A percentile compares a stretch with the other conserved stretches of the same genome.
Conservation (phyloP, 106 monocot species). For the Apostasia ramifera region DNA sequence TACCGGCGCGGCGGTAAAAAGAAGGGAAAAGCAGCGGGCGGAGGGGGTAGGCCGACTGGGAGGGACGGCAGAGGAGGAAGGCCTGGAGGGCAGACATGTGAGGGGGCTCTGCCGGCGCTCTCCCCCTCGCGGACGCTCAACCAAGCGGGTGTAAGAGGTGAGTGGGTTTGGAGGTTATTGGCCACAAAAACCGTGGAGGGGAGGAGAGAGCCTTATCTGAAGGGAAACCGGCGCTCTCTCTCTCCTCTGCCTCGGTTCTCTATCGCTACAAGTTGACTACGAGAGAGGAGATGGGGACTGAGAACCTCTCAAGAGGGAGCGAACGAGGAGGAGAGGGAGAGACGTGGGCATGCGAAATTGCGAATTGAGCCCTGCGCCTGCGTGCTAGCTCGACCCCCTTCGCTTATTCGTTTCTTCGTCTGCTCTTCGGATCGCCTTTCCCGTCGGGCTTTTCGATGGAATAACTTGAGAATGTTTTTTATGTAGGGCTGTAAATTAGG, state of each 20-base stretch:
- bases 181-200: conserved; percentile 2
- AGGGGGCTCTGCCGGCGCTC: background rate
- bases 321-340: no score
- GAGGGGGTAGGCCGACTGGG: conserved; percentile 7
- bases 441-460: no score
- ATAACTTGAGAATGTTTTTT: no score
- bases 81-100: conserved; percentile 66
- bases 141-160: background rate
- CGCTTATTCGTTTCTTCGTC: no score
- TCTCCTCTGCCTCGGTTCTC: background rate
- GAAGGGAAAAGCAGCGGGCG: background rate
- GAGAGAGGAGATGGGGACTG: no score
- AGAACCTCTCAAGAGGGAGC: no score
- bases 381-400: no score
- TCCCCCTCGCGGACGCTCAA: background rate
- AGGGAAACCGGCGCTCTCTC: background rate
- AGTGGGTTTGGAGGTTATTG: background rate
- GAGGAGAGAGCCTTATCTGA: background rate
- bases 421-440: no score
- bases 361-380: no score
- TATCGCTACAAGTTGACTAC: no score
- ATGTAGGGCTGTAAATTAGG: no score
- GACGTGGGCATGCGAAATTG: no score
- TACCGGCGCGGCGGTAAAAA: background rate
- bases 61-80: conserved; percentile 51